Conservation (phyloP, 441 rosid genomes). For the Omphalea diandra region DNA sequence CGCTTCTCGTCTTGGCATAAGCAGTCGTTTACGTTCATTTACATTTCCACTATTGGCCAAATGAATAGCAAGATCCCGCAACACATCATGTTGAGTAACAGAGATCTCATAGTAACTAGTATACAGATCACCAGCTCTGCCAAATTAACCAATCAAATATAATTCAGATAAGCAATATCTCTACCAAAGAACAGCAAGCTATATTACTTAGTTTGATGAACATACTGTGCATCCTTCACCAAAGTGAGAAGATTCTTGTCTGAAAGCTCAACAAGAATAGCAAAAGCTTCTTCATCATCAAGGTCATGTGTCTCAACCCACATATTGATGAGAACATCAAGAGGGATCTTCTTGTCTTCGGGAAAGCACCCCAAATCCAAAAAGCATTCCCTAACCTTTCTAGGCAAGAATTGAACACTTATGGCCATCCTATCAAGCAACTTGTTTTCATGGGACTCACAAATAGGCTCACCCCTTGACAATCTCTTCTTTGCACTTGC, state of each 20-base stretch:
- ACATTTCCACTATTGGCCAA: conserved; percentile 48
- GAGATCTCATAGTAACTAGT: conserved; percentile 65
- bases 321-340: conserved; percentile 72
- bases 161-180: conserved; percentile 8
- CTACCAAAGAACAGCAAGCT: not conserved
- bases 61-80: conserved; percentile 76
- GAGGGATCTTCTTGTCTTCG: conserved; percentile 82
- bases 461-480: conserved; percentile 62
- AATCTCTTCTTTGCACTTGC: conserved; percentile 56
- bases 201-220: conserved; percentile 1
- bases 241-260: conserved; percentile 69
- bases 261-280: conserved; percentile 66
- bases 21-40: conserved; percentile 45
- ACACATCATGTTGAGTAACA: conserved; percentile 76
- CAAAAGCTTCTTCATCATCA: conserved; percentile 55
- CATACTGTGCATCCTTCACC: conserved; percentile 70
- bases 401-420: conserved; percentile 51
- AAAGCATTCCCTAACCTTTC: conserved; percentile 67
- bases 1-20: conserved; percentile 67
- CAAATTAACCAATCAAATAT: conserved; percentile 18
- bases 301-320: conserved; percentile 69
- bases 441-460: conserved; percentile 58
- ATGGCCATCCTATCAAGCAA: conserved; percentile 63
- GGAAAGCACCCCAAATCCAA: conserved; percentile 83
- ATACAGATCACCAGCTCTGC: conserved; percentile 64